Evolutionary conservation across 2,329 filamentous ascomycete species (phyloP).

Genomic region (Delphinella strobiligena): DNA sequence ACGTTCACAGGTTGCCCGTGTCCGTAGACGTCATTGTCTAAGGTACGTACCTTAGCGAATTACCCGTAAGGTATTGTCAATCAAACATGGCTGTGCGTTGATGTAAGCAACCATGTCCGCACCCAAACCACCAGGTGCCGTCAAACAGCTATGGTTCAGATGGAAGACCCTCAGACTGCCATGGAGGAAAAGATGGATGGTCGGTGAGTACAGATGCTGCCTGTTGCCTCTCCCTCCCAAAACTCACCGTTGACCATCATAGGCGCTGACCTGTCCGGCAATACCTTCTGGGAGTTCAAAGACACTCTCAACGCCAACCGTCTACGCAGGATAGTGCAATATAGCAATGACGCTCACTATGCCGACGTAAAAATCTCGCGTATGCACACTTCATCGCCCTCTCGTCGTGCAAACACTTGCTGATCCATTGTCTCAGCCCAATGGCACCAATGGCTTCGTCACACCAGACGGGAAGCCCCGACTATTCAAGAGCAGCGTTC

Average conservation of each 20-base stretch:
- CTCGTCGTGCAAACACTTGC: constrained; percentile 2
- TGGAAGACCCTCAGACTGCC: constrained; percentile 52
- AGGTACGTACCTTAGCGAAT: too few species aligned
- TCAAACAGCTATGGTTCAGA: constrained; percentile 42
- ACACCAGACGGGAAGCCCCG: constrained; percentile 45
- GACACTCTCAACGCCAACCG: constrained; percentile 42
- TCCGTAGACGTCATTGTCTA: too few species aligned
- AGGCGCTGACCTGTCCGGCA: constrained; percentile 51
- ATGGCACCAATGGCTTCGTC: constrained; percentile 58
- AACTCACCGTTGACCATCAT: constrained; percentile 9
- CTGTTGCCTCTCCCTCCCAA: too few species aligned
- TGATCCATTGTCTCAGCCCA: constrained; percentile 34
- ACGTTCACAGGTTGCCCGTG: too few species aligned
- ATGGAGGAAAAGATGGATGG: constrained; percentile 49
- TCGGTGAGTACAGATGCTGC: constrained; percentile 41
- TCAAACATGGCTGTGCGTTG: too few species aligned
- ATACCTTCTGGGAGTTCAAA: constrained; percentile 57
- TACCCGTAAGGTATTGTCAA: too few species aligned
- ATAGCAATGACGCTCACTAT: constrained; percentile 39
- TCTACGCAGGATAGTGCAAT: constrained; percentile 47
- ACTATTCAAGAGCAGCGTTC: constrained; percentile 46
- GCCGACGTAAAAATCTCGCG: constrained; percentile 49
- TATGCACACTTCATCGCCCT: constrained; percentile 18
- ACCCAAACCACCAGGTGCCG: constrained; percentile 21
- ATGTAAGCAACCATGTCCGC: constrained; percentile 19